phyloP scores from a whole-genome alignment of 306 rosid genomes.

The Canavalia gladiata region DNA sequence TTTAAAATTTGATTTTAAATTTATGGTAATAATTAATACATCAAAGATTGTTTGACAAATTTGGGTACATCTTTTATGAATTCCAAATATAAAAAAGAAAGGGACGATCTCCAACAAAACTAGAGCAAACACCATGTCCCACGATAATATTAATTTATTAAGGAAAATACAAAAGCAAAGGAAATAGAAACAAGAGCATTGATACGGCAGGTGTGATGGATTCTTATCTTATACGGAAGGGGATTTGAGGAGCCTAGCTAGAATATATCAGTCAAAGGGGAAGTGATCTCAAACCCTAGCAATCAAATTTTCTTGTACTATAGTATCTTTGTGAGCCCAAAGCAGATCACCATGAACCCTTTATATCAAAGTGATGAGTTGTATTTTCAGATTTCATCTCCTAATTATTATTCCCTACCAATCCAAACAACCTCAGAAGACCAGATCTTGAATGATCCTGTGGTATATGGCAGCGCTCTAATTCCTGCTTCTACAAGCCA shows the following conservation, averaged over 20 bases:
- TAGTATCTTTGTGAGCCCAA: slow-evolving; percentile 3
- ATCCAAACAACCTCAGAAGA: slow-evolving; percentile 55
- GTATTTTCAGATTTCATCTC: slow-evolving; percentile 49
- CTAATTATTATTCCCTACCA: slow-evolving; percentile 49
- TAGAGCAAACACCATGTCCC: slow-evolving; percentile 35
- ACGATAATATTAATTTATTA: slow-evolving; percentile 30
- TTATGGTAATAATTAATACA: background rate
- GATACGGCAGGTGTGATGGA: slow-evolving; percentile 41
- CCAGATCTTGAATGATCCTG: slow-evolving; percentile 53
- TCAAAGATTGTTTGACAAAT: background rate
- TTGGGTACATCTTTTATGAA: background rate
- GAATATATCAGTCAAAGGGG: background rate
- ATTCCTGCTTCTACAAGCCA: background rate
- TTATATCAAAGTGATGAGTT: slow-evolving; percentile 56
- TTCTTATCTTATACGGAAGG: slow-evolving; percentile 24
- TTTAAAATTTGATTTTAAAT: background rate
- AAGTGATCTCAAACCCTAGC: slow-evolving; percentile 50
- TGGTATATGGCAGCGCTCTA: background rate
- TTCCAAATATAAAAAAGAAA: background rate
- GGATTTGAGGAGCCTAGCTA: slow-evolving; percentile 43
- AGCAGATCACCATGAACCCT: slow-evolving; percentile 54
- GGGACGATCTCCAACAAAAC: background rate
- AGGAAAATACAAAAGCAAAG: background rate
- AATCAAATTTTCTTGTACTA: background rate
- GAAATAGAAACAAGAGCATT: slow-evolving; percentile 24